Base-by-base conservation (phyloP, 106 monocot genomes). In the Cymbidium sinense region DNA sequence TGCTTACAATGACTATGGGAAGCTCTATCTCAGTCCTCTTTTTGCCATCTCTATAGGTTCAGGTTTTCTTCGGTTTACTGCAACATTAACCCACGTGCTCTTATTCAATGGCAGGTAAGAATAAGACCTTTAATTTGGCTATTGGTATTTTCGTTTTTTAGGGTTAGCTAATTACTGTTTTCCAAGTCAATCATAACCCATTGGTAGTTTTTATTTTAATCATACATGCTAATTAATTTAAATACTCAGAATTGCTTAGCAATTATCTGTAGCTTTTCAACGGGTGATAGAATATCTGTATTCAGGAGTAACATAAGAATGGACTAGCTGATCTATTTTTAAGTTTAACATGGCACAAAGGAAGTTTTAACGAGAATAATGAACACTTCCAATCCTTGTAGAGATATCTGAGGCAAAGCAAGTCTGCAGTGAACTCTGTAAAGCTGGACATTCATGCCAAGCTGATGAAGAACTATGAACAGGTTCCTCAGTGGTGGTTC, bases 401-500 rank as follows among this genome's bases (percentile, higher is more conserved):
- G 91, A 36, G 91, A 95, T 61, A 95, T 95, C 34, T 95, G 91
- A 95, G 76, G 79, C 91, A 95, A 78, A 95, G 88, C 62, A 92
- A 79, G 80, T 86, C 87, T 4, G 91, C 91, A 13, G 88, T 92
- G 79, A 88, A 80, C 28, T 80, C 85, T 0, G 70, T 43, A 47
- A 91, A 92, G 79, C 35, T 83, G 25, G 91, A 91, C 75, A 83
- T 95, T 36, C 95, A 95, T 75, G 86, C 88, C 0, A 87, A 83
- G 89, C 85, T 95, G 23, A 95, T 95, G 95, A 87, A 74, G 86
- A 86, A 80, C 20, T 95, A 95, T 77, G 90, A 89, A 71, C 89
- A 90, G 78, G 95, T 95, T 55, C 95, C 95, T 65, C 79, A 95
- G 78, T 95, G 91, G 91, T 95, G 95, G 95, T 95, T 91, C 73